These are phyloP conservation scores for Malassezia pachydermatis DNA, from an alignment of 1,284 basidiomycete genomes.

Conservation along the genomic window DNA sequence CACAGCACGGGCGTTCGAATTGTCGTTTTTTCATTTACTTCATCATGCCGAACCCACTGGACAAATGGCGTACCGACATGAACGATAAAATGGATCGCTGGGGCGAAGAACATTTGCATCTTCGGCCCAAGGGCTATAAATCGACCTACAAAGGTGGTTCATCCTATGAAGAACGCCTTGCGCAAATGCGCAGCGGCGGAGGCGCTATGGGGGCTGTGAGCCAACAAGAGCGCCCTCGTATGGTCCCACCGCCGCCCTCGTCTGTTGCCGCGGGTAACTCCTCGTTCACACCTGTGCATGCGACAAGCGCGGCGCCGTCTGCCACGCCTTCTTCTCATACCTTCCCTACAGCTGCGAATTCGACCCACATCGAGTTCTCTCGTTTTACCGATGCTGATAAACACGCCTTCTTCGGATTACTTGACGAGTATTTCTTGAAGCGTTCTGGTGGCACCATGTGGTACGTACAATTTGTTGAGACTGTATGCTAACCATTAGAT, in stretches of 20 bases:
- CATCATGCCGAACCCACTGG: slow-evolving; percentile 3
- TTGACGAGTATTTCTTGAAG: slow-evolving; percentile 28
- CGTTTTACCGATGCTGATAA: slow-evolving; percentile 33
- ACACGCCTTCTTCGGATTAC: slow-evolving; percentile 30
- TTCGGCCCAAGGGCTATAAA: neutral
- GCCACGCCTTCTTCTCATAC: neutral
- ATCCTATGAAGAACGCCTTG: slow-evolving; percentile 15
- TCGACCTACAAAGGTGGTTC: neutral
- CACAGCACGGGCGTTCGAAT: neutral
- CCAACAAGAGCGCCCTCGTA: neutral
- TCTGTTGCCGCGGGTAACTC: neutral
- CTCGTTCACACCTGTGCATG: neutral
- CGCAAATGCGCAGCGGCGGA: slow-evolving; percentile 5
- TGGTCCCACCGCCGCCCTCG: slow-evolving; percentile 7
- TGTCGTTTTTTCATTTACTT: neutral
- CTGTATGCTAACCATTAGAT: slow-evolving; percentile 2
- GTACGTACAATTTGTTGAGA: slow-evolving; percentile 3
- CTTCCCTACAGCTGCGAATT: neutral
- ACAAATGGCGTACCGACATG: slow-evolving; percentile 14
- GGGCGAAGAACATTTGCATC: slow-evolving; percentile 13
- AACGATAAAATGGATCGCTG: slow-evolving; percentile 11
- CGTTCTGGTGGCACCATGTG: slow-evolving; percentile 8
- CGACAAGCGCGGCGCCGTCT: neutral
- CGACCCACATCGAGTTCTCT: slow-evolving; percentile 28
- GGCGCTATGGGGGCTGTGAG: slow-evolving; percentile 2